Evolutionary conservation across 192 early-diverging fungal genomes (phyloP), one percentile per base, ranked within the genome.

Genomic region (Blastocladiella britannica): DNA sequence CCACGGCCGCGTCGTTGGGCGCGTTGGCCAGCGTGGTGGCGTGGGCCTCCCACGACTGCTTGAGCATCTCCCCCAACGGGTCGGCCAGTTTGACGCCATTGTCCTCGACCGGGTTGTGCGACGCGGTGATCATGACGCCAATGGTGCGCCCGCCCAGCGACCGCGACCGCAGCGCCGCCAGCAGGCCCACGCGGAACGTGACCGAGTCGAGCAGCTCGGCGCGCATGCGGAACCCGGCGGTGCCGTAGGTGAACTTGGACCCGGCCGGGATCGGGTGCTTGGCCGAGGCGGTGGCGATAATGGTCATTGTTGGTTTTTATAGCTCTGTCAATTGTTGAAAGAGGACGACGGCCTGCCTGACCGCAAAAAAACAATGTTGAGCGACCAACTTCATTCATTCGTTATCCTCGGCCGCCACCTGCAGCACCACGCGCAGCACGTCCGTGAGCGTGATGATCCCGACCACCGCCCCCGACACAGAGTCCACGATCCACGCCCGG

Each of bases 31-130:
- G 69, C 51, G 74, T 61, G 15, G 88, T 92, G 47, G 88, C 89
- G 71, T 94, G 86, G 20, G 53, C 70, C 72, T 99, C 95, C 95
- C 95, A 99, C 18, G 79, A 77, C 70, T 89, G 86, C 62, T 85
- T 82, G 26, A 99, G 78, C 95, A 99, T 99, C 75, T 99, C 95
- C 47, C 95, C 95, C 63, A 86, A 72, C 27, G 95, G 93, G 70
- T 99, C 95, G 25, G 97, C 88, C 54, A 96, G 73, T 70, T 99
- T 99, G 65, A 94, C 88, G 57, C 95, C 95, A 65, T 99, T 99
- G 75, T 99, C 95, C 70, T 85, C 63, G 31, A 18, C 90, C 53
- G 89, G 85, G 70, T 99, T 99, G 74, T 99, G 95, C 26, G 92
- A 96, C 28, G 95, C 95, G 51, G 95, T 99, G 60, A 99, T 79